Percentiles rank a stretch among this genome's conserved stretches.
phyloP scores from a whole-genome alignment of 257 asterid species.

The Nicotiana obtusifolia region DNA sequence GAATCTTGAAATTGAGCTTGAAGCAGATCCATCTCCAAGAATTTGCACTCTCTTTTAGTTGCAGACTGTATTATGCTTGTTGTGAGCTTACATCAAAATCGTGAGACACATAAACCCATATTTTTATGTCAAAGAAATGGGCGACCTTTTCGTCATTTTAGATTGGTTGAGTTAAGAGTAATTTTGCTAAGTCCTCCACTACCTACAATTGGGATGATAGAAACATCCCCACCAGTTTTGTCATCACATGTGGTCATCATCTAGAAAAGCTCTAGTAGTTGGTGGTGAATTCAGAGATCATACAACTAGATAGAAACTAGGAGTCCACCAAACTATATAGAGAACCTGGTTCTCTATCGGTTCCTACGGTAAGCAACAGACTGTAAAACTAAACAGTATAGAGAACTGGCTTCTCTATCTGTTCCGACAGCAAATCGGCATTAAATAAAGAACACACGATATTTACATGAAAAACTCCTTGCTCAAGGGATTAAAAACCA shows the following conservation, averaged over 20 bases:
- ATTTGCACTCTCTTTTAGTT: neutral
- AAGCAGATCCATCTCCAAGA: conserved; percentile 12
- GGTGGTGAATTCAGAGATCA: conserved; percentile 17
- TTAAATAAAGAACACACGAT: no score
- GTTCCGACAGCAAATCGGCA: no score
- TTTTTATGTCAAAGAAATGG: conserved; percentile 2
- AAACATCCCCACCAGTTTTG: neutral
- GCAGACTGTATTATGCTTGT: conserved; percentile 9
- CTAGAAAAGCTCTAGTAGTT: conserved; percentile 6
- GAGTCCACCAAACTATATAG: no score
- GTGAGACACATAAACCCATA: conserved; percentile 15
- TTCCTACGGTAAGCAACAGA: no score
- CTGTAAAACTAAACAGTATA: no score
- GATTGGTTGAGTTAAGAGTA: conserved; percentile 19
- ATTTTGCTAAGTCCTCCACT: conserved; percentile 30
- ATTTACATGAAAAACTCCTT: no score
- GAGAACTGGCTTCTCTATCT: no score
- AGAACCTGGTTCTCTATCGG: no score
- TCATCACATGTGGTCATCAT: neutral
- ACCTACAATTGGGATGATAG: conserved; percentile 18
- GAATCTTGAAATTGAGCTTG: conserved; percentile 3
- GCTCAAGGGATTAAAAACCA: no score
- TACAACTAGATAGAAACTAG: no score
- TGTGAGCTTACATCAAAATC: conserved; percentile 13
- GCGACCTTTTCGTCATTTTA: conserved; percentile 21